A percentile compares a stretch with the other conserved stretches of the same genome.
These are phyloP conservation scores for Hippophae gyantsensis DNA, from an alignment of 306 rosid species.

Conservation along the genomic window DNA sequence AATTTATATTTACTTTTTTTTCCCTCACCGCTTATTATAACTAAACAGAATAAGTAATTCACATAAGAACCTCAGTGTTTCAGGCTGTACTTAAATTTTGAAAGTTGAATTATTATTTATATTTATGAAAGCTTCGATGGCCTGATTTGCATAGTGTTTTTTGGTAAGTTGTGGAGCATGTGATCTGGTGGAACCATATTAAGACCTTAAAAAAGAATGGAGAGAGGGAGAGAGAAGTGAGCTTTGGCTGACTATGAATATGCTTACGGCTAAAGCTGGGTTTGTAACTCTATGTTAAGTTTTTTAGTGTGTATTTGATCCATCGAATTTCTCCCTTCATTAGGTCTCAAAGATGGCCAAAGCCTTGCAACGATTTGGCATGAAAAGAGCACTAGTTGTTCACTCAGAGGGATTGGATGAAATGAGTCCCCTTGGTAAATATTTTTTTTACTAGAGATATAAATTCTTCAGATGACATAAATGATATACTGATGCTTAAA, in stretches of 20 bases:
- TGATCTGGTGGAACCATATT: no score
- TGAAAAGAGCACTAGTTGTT: constrained; percentile 92
- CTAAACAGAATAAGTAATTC: no score
- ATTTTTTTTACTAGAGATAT: constrained; percentile 11
- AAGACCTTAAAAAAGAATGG: no score
- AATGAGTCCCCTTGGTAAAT: constrained; percentile 90
- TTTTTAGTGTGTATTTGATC: not conserved
- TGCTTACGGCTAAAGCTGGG: not conserved
- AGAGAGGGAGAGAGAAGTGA: no score
- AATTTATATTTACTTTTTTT: no score
- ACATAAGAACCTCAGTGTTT: no score
- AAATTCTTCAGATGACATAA: not conserved
- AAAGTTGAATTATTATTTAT: no score
- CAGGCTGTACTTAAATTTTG: no score
- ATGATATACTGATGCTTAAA: not conserved
- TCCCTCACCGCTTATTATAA: no score
- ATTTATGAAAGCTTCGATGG: no score
- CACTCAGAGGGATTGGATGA: constrained; percentile 96
- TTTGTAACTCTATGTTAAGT: not conserved
- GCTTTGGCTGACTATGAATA: not conserved
- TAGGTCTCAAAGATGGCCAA: constrained; percentile 89
- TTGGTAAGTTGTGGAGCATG: no score
- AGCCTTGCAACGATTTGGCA: constrained; percentile 69
- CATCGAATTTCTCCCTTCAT: constrained; percentile 14
- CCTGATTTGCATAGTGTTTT: no score